Evolutionary conservation across 805 yeast genomes (phyloP).

Genomic region (Danielia reshetovae): DNA sequence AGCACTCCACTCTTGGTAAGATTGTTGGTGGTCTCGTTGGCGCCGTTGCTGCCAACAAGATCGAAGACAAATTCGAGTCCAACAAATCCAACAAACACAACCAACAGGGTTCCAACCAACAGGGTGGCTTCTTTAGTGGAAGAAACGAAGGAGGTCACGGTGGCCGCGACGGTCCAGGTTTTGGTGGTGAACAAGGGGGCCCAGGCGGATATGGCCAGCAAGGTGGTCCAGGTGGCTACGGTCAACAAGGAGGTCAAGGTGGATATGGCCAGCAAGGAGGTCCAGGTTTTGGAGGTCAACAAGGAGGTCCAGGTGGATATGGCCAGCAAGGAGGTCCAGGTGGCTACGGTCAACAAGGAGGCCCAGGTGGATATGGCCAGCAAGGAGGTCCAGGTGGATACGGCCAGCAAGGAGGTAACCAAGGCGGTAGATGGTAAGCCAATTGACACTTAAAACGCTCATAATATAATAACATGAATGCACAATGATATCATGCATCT

Average conservation of each 20-base stretch:
- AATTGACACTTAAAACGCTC: too few species aligned
- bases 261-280: constrained; percentile 10
- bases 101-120: not conserved
- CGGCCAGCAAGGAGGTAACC: constrained; percentile 2
- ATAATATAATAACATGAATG: too few species aligned
- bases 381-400: constrained; percentile 7
- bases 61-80: constrained; percentile 37
- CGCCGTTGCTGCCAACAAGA: constrained; percentile 50
- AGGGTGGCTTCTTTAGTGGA: constrained; percentile 2
- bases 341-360: constrained; percentile 5
- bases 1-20: constrained; percentile 41
- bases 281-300: constrained; percentile 11
- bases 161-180: constrained; percentile 3
- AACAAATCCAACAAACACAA: constrained; percentile 10
- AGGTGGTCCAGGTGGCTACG: constrained; percentile 10
- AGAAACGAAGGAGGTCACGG: constrained; percentile 5
- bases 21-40: constrained; percentile 54
- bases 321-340: constrained; percentile 10
- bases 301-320: constrained; percentile 10
- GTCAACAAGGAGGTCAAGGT: constrained; percentile 7
- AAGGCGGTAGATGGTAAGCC: constrained; percentile 3
- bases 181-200: constrained; percentile 6
- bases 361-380: constrained; percentile 6
- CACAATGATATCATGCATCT: too few species aligned
- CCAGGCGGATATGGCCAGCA: constrained; percentile 6